Base-by-base conservation (phyloP, 2,329 filamentous ascomycete genomes). In the Colletotrichum tamarilloi region DNA sequence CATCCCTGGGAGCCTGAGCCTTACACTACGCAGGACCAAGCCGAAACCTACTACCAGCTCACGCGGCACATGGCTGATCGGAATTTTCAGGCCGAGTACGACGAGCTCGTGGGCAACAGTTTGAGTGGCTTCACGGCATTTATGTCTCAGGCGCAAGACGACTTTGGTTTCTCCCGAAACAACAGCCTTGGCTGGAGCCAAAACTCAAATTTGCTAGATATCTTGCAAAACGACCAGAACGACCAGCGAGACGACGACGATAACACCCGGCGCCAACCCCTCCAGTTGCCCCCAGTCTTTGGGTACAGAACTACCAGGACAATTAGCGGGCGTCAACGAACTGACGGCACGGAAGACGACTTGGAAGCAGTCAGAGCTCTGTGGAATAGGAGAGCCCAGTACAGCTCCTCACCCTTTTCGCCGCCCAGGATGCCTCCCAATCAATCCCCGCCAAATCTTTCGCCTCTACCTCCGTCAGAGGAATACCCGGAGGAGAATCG, bases 401-500 rank as follows among this genome's bases (percentile, higher is more conserved):
- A 72, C 64, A 73, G 63, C 30, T 75, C 67, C 7, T 75, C 73
- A 12, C 75, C 73, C 7, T 76, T 71, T 22, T 75, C 75, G 14
- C 75, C 80, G 78, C 68, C 76, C 79, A 64, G 63, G 56, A 58
- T 76, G 76, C 73, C 78, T 79, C 60, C 77, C 75, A 68, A 78
- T 75, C 73, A 78, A 24, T 75, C 78, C n/a, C 80, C 81, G 9
- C 75, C 81, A 60, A 77, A 75, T 49, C 75, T 82, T 70, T 82
- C 84, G 3, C 81, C 83, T 4, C 77, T 81, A 1, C 77, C 79
- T 22, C 82, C 82, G 5, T 77, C 79, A 7, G 80, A 82, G 65
- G 84, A 87, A 22, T 78, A 84, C 30, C 77, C 81, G 60, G 86
- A 89, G 46, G 85, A 87, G 62, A 85, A 80, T 76, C 88, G 90